Evolutionary conservation across 208 protist species (phyloP), one percentile per base, ranked within the genome.

Genomic region (Balamuthia mandrillaris): DNA sequence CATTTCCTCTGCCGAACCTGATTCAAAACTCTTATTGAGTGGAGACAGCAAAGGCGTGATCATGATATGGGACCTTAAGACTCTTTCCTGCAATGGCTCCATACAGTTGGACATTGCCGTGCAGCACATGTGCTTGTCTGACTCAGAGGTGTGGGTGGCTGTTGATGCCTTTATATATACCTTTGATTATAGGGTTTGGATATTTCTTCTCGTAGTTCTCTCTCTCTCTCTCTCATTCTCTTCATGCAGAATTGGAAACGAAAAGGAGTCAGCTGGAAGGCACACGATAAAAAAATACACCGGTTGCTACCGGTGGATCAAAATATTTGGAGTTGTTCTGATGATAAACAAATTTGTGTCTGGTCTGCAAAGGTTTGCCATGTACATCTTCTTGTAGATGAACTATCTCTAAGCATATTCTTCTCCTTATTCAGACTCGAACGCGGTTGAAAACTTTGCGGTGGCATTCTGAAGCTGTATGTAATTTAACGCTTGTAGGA

Each of bases 21-120:
- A 27, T 33, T 60, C 51, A 31, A n/a, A 27, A 10, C 33, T 79
- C 29, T 41, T 37, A 41, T 16, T 79, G 29, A 79, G 70, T 31
- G 70, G 6, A 2, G 49, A 79, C 33, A 31, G 33, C 6, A 79
- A 79, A 12, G 70, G 70, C 42, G 45, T 79, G 29, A 79, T 79
- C 39, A 79, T 79, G 70, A 79, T 79, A 29, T 79, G 70, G 70
- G 58, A 79, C 44, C 27, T 79, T 5, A 79, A 79, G n/a, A 27
- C 33, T 9, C 21, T 79, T 5, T 60, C 51, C 21, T 79, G 70
- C 35, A 47, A 79, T 16, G 70, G 70, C 70, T 45, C 33, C 49
- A 79, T 79, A 45, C 70, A 79, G 45, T 10, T 79, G 70, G 70
- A 79, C 44, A 51, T 79, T 9, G 45, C 70, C 3, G 39, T 79